Percentiles rank a stretch among this genome's conserved stretches.
These are phyloP conservation scores for Elongisporangium undulatum DNA, from an alignment of 352 stramenopile genomes.

Conservation along the genomic window DNA sequence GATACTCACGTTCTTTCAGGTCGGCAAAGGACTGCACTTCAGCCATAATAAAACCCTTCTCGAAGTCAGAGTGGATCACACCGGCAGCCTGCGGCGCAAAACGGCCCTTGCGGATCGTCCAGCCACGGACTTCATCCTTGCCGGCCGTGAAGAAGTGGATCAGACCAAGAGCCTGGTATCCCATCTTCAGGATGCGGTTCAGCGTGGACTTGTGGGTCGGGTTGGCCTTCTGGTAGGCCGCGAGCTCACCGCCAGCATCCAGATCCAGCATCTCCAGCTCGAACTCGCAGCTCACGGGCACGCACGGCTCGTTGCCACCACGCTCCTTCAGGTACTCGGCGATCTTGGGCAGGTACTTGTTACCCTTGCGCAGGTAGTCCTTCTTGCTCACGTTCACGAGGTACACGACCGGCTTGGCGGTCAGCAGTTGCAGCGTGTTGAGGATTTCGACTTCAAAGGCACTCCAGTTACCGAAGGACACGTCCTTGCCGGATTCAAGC, in stretches of 20 bases:
- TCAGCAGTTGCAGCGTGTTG: conserved; percentile 91
- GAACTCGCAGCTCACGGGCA: conserved; percentile 98
- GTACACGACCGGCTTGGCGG: conserved; percentile 97
- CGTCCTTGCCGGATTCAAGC: conserved; percentile 86
- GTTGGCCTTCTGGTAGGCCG: conserved; percentile 77
- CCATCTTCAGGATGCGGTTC: conserved; percentile 97
- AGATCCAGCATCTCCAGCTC: conserved; percentile 93
- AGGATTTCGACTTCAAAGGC: conserved; percentile 87
- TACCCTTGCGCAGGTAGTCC: conserved; percentile 98
- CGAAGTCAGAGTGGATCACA: conserved; percentile 99
- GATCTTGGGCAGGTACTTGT: conserved; percentile 98
- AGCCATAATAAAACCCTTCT: conserved; percentile 99
- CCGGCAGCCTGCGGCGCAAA: conserved; percentile 96
- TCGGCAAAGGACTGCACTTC: conserved; percentile 88
- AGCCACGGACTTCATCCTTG: conserved; percentile 98
- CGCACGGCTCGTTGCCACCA: conserved; percentile 94
- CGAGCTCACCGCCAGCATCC: conserved; percentile 51
- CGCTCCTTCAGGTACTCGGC: conserved; percentile 95
- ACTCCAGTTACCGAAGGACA: conserved; percentile 89
- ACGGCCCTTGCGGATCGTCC: conserved; percentile 98
- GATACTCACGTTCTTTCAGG: conserved; percentile 82
- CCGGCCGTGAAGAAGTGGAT: conserved; percentile 99
- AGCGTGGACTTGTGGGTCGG: conserved; percentile 89
- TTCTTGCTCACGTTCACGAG: conserved; percentile 99
- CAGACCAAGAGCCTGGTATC: conserved; percentile 97